phyloP scores from a whole-genome alignment of 495 filamentous ascomycete species.

The Aspergillus biplanus region DNA sequence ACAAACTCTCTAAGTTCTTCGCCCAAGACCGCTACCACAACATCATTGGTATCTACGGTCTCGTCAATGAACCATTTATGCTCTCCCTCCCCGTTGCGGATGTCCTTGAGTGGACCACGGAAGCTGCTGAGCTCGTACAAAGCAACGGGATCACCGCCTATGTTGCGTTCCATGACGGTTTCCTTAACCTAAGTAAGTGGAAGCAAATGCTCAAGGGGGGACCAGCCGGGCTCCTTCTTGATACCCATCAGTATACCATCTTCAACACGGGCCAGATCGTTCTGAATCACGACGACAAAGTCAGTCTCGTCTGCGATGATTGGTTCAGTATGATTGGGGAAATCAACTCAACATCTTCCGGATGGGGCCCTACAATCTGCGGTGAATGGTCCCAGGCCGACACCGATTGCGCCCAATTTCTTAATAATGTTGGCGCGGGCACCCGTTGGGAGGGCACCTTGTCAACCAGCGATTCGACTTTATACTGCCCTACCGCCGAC shows the following conservation, averaged over 20 bases:
- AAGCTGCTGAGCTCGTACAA: conserved; percentile 66
- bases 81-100: conserved; percentile 56
- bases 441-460: conserved; percentile 90
- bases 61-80: conserved; percentile 88
- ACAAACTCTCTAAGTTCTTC: conserved; percentile 81
- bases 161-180: conserved; percentile 81
- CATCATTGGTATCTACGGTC: conserved; percentile 80
- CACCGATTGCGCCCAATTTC: conserved; percentile 85
- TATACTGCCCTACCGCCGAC: conserved; percentile 70
- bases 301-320: conserved; percentile 81
- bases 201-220: conserved; percentile 64
- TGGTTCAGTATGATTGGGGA: conserved; percentile 79
- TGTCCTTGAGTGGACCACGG: conserved; percentile 71
- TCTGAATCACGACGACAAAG: conserved; percentile 71
- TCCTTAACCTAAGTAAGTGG: conserved; percentile 80
- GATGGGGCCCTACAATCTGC: conserved; percentile 96
- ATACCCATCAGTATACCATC: conserved; percentile 93
- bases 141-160: conserved; percentile 69
- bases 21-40: conserved; percentile 84
- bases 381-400: conserved; percentile 99
- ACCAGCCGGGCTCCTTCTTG: conserved; percentile 65
- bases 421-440: conserved; percentile 89
- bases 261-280: conserved; percentile 79
- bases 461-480: conserved; percentile 60
- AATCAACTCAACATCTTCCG: conserved; percentile 71